Percentiles rank a stretch among this genome's conserved stretches.
phyloP scores from a whole-genome alignment of 2,329 filamentous ascomycete genomes.

The Sarocladium oryzae region DNA sequence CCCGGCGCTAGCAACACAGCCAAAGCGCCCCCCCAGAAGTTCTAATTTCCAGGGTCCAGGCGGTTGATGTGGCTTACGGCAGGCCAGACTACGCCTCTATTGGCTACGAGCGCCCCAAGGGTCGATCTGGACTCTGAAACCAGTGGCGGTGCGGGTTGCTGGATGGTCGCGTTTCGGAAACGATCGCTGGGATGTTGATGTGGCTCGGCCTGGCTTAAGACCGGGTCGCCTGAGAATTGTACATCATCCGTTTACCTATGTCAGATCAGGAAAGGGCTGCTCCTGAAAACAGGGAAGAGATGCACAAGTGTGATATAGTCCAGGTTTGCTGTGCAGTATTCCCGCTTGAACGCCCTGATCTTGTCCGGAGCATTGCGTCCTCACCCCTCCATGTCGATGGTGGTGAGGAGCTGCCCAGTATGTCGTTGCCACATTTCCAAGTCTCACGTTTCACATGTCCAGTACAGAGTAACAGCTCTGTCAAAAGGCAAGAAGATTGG shows the following conservation, averaged over 20 bases:
- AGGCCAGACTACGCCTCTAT: neutral
- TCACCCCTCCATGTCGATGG: neutral
- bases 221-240: neutral
- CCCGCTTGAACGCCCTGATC: neutral
- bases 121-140: constrained; percentile 9
- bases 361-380: neutral
- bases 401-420: too few relatives aligned
- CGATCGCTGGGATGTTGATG: neutral
- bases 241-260: constrained; percentile 4
- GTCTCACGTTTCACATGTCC: too few relatives aligned
- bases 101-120: neutral
- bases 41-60: constrained; percentile 1
- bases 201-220: constrained; percentile 3
- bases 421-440: too few relatives aligned
- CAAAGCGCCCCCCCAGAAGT: too few relatives aligned
- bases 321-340: neutral
- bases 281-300: constrained; percentile 1
- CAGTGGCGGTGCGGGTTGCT: constrained; percentile 8
- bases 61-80: neutral
- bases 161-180: neutral
- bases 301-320: too few relatives aligned
- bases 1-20: too few relatives aligned
- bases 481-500: neutral
- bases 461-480: too few relatives aligned
- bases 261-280: neutral